Evolutionary conservation across 2,329 filamentous ascomycete genomes (phyloP).

Genomic region (Nakataea oryzae): DNA sequence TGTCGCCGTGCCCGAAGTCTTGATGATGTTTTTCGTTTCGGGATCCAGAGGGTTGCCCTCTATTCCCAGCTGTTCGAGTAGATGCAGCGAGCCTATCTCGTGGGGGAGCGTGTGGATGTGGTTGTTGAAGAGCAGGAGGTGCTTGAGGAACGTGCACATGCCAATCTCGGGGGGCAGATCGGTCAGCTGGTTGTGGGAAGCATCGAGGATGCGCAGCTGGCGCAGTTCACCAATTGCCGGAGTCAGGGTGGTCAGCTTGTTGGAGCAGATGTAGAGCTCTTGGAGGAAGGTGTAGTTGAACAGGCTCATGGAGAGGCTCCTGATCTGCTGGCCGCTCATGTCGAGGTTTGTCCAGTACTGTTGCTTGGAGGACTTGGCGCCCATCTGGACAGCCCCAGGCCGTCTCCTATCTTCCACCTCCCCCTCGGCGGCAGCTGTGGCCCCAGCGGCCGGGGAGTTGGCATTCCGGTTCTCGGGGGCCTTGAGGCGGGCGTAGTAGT

Average conservation of each 20-base stretch:
- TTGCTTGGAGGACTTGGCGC: slow-evolving; percentile 53
- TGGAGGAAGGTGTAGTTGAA: slow-evolving; percentile 85
- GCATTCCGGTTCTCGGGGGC: slow-evolving; percentile 56
- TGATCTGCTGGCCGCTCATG: slow-evolving; percentile 89
- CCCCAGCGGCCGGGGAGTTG: background rate
- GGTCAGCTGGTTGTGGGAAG: slow-evolving; percentile 77
- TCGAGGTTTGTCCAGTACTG: slow-evolving; percentile 92
- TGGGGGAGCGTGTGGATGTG: slow-evolving; percentile 70
- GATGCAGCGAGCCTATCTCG: slow-evolving; percentile 81
- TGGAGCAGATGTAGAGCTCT: slow-evolving; percentile 88
- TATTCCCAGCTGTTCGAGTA: slow-evolving; percentile 80
- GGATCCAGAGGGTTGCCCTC: slow-evolving; percentile 81
- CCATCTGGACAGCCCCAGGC: slow-evolving; percentile 26
- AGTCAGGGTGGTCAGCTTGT: slow-evolving; percentile 76
- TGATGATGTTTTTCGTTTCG: slow-evolving; percentile 68
- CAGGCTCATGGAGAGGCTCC: slow-evolving; percentile 66
- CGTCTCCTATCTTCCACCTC: slow-evolving; percentile 47
- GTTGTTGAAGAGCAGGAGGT: slow-evolving; percentile 84
- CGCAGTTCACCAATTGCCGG: slow-evolving; percentile 72
- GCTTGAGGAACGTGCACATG: slow-evolving; percentile 89
- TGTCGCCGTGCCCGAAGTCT: slow-evolving; percentile 78
- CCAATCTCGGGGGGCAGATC: slow-evolving; percentile 83
- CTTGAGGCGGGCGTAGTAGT: slow-evolving; percentile 63
- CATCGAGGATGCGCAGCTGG: slow-evolving; percentile 71
- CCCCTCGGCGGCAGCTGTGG: slow-evolving; percentile 28